Base-by-base conservation (phyloP, 2,329 filamentous ascomycete species). In the Fonsecaea erecta region DNA sequence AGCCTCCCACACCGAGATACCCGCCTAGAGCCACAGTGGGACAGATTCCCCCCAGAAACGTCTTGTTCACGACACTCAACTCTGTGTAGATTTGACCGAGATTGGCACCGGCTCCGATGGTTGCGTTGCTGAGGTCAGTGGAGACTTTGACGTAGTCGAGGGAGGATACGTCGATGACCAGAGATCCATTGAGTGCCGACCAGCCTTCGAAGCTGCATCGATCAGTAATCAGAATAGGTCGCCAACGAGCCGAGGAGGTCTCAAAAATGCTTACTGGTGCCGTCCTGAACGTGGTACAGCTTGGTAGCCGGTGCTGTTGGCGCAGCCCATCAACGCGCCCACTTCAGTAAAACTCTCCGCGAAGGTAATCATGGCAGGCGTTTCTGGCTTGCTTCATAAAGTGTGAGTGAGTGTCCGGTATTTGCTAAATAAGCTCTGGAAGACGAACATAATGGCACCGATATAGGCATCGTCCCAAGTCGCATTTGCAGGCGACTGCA, bases 201-300 rank as follows among this genome's bases (percentile, higher is more conserved):
- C 48, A 52, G 24, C 48, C 48, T n/a, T 52, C 48, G 48, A 52
- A 52, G n/a, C 48, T 52, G 28, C 16, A 43, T 18, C 35, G 35
- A 40, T 18, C 7, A 1, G 5, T 18, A 8, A 6, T 43, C 37
- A 43, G 37, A 43, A 43, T 4, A 7, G 16, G 5, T 43, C 16
- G 6, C 16, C n/a, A 43, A 14, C 24, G 7, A 24, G 6, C 16
- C n/a, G 18, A 14, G 9, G 7, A 24, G 16, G 7, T 26, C 28
- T 14, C 5, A 11, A 7, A 5, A 14, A 28, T 52, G 28, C 48
- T 52, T 32, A 52, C 48, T 52, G 48, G 28, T 52, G 48, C 7
- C 48, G 48, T 32, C 48, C 48, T 26, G 48, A 52, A 2, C 48
- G 48, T 28, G 48, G 48, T 6, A 52, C 21, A 18, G 48, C 48